These are phyloP conservation scores for Aspergillus persii DNA, from an alignment of 2,329 filamentous ascomycete species.

Conservation along the genomic window DNA sequence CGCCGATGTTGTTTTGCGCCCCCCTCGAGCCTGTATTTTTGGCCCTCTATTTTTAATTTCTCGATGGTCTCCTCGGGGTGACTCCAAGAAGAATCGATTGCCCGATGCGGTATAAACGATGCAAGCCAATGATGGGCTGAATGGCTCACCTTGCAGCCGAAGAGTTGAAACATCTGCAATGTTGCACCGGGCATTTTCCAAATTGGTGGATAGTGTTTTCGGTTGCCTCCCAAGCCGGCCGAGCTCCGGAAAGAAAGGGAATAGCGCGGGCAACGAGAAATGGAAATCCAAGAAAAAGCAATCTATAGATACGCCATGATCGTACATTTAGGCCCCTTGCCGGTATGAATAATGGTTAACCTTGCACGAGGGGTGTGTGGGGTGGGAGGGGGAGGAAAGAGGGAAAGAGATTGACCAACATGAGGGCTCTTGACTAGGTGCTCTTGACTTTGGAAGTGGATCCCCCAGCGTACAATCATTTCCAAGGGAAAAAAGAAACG, in stretches of 20 bases:
- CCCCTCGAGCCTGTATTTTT: neutral
- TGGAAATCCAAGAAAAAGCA: neutral
- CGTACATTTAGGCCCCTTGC: conserved; percentile 5
- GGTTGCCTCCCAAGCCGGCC: neutral
- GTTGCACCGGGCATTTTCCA: conserved; percentile 9
- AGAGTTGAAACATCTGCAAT: conserved; percentile 5
- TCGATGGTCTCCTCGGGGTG: neutral
- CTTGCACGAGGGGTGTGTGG: conserved; percentile 4
- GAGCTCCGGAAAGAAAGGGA: neutral
- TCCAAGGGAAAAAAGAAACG: neutral
- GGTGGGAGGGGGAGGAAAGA: neutral
- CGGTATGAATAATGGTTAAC: neutral
- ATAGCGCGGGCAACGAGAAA: neutral
- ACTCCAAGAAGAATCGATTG: neutral
- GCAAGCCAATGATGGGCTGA: conserved; percentile 6
- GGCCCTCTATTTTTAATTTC: neutral
- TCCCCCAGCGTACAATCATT: neutral
- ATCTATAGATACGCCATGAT: neutral
- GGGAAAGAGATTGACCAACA: neutral
- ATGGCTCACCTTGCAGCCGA: conserved; percentile 2
- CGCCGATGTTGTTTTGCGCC: too few relatives aligned
- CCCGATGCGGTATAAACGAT: neutral
- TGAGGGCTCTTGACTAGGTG: neutral
- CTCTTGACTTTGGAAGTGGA: neutral
- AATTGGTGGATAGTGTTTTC: conserved; percentile 3